Conservation (phyloP, 768 basidiomycete species). For the Tubosaeta brunneosetosa region DNA sequence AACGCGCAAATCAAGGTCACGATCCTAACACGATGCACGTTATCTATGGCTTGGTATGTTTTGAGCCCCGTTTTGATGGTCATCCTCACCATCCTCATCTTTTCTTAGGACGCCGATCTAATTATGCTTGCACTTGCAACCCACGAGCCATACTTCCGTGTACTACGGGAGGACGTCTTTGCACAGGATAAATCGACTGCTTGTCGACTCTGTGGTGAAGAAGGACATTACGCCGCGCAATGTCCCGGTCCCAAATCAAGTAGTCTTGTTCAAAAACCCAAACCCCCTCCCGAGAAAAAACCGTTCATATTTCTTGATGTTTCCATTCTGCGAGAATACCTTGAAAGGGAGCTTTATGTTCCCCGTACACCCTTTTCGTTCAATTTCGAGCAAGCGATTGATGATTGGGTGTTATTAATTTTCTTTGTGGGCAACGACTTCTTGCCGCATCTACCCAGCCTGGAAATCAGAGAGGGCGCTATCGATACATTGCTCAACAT, state of each 20-base stretch:
- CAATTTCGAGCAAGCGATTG: slow-evolving; percentile 93
- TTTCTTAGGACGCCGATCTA: slow-evolving; percentile 85
- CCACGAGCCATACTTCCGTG: slow-evolving; percentile 97
- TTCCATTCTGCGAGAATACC: slow-evolving; percentile 91
- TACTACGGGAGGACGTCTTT: slow-evolving; percentile 97
- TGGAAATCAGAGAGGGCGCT: slow-evolving; percentile 99
- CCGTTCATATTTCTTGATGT: slow-evolving; percentile 99
- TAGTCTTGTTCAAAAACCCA: slow-evolving; percentile 40
- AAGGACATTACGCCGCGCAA: slow-evolving; percentile 92
- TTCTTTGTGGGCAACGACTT: slow-evolving; percentile 99
- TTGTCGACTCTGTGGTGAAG: slow-evolving; percentile 91
- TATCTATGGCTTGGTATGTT: slow-evolving; percentile 88
- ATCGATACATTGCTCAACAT: slow-evolving; percentile 96
- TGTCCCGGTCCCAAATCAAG: slow-evolving; percentile 80
- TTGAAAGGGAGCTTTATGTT: slow-evolving; percentile 91
- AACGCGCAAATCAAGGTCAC: slow-evolving; percentile 81
- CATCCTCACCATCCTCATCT: slow-evolving; percentile 3
- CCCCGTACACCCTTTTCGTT: slow-evolving; percentile 76
- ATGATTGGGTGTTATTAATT: slow-evolving; percentile 99
- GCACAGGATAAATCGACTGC: slow-evolving; percentile 71
- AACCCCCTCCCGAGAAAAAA: slow-evolving; percentile 62
- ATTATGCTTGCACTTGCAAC: slow-evolving; percentile 99
- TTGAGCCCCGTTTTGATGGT: neutral
- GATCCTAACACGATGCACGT: slow-evolving; percentile 95
- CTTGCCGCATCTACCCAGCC: slow-evolving; percentile 91